phyloP scores from a whole-genome alignment of 2,329 filamentous ascomycete species.

The Pseudogymnoascus sp. region DNA sequence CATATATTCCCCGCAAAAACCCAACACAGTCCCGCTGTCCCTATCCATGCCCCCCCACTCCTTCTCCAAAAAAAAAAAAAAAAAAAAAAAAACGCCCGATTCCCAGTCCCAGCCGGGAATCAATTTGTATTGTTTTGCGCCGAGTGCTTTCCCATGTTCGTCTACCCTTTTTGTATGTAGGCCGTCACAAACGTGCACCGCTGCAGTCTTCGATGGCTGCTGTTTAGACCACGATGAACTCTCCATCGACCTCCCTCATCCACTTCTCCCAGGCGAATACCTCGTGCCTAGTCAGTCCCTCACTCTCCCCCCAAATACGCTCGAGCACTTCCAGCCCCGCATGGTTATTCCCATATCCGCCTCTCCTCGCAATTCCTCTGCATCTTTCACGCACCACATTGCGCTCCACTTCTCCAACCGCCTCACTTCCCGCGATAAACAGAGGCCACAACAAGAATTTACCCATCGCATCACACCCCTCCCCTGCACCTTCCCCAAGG shows the following conservation, averaged over 20 bases:
- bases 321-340: constrained; percentile 79
- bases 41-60: not conserved
- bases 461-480: constrained; percentile 12
- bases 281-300: constrained; percentile 9
- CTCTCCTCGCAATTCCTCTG: constrained; percentile 77
- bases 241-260: constrained; percentile 1
- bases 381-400: constrained; percentile 72
- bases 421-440: constrained; percentile 85
- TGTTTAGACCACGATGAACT: constrained; percentile 5
- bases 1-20: not conserved
- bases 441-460: constrained; percentile 92
- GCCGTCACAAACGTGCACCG: not conserved
- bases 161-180: not conserved
- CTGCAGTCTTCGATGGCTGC: not conserved
- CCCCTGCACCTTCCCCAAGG: constrained; percentile 62
- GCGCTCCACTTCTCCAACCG: constrained; percentile 71
- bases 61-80: not conserved
- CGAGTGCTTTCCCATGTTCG: not conserved
- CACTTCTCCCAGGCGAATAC: constrained; percentile 5
- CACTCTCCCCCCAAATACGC: constrained; percentile 57
- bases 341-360: constrained; percentile 89
- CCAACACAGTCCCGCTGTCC: not conserved
- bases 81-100: not conserved
- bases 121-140: not conserved
- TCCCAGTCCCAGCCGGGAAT: not conserved